These are phyloP conservation scores for Diplodia sapinea DNA, from an alignment of 2,329 filamentous ascomycete species.

Conservation along the genomic window DNA sequence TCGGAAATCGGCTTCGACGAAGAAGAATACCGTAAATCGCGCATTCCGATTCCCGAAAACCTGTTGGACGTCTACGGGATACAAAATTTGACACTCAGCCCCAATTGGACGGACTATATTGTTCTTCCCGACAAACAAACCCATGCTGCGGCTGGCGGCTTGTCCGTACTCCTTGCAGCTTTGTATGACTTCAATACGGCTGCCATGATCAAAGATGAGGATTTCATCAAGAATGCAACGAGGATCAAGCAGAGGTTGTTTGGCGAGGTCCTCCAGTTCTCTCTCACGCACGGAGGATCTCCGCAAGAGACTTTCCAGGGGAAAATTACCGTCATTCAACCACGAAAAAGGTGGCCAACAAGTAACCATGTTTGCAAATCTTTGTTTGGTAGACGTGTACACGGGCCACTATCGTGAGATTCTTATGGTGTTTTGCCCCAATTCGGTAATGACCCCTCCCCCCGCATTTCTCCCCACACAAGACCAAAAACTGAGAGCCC, in stretches of 20 bases:
- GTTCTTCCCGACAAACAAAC: too few relatives aligned
- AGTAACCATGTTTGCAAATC: too few relatives aligned
- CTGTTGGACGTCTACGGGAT: not conserved
- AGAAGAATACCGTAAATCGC: not conserved
- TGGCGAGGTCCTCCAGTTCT: conserved; percentile 33
- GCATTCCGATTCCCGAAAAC: not conserved
- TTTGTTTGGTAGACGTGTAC: too few relatives aligned
- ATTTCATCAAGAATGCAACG: conserved; percentile 14
- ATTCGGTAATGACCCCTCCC: too few relatives aligned
- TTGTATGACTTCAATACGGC: too few relatives aligned
- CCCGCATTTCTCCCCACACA: not conserved
- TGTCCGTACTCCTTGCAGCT: too few relatives aligned
- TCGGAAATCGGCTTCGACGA: not conserved
- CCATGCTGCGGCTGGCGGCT: too few relatives aligned
- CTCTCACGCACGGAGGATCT: conserved; percentile 27
- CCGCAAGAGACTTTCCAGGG: not conserved
- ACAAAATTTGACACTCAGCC: not conserved
- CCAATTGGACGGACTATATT: not conserved
- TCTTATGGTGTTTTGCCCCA: too few relatives aligned
- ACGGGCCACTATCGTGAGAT: too few relatives aligned
- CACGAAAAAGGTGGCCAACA: too few relatives aligned
- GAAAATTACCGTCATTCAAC: too few relatives aligned
- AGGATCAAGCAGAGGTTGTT: conserved; percentile 36
- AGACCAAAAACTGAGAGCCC: not conserved
- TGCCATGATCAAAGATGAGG: not conserved